Conservation (phyloP, 805 yeast genomes). For the Ogataea kodamae region DNA sequence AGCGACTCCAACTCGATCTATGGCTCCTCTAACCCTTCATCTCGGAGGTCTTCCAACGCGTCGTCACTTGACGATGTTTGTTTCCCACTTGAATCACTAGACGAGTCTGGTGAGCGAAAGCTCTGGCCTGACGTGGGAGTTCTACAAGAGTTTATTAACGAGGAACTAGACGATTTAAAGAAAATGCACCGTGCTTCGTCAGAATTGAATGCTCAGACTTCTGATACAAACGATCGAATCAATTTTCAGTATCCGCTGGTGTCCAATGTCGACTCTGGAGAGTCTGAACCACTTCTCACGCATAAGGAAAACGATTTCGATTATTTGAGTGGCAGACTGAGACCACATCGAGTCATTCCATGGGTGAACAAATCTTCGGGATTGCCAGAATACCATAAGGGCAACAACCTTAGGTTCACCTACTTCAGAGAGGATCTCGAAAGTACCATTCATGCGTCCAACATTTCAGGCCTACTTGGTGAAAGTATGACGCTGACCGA, state of each 20-base stretch:
- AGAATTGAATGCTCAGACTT: slow-evolving; percentile 26
- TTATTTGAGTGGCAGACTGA: slow-evolving; percentile 55
- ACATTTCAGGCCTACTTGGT: slow-evolving; percentile 69
- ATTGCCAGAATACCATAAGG: slow-evolving; percentile 19
- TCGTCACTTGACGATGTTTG: slow-evolving; percentile 92
- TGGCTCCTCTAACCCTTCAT: slow-evolving; percentile 56
- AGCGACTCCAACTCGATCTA: slow-evolving; percentile 27
- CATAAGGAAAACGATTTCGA: slow-evolving; percentile 53
- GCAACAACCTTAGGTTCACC: slow-evolving; percentile 69
- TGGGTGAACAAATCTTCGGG: slow-evolving; percentile 47
- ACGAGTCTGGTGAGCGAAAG: slow-evolving; percentile 33
- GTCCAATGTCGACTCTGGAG: slow-evolving; percentile 30
- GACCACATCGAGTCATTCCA: slow-evolving; percentile 75
- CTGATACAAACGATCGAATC: slow-evolving; percentile 26
- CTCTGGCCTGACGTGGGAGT: slow-evolving; percentile 84
- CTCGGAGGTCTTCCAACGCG: slow-evolving; percentile 56
- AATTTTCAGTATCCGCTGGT: slow-evolving; percentile 39
- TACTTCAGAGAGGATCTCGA: slow-evolving; percentile 88
- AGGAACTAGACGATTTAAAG: slow-evolving; percentile 48
- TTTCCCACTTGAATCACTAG: slow-evolving; percentile 65
- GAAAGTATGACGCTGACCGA: slow-evolving; percentile 56
- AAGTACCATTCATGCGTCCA: slow-evolving; percentile 87
- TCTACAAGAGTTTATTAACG: slow-evolving; percentile 70
- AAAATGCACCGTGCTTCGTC: slow-evolving; percentile 26
- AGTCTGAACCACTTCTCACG: slow-evolving; percentile 24